Conservation (phyloP, 2,329 filamentous ascomycete genomes). For the Teratosphaeria gauchensis region DNA sequence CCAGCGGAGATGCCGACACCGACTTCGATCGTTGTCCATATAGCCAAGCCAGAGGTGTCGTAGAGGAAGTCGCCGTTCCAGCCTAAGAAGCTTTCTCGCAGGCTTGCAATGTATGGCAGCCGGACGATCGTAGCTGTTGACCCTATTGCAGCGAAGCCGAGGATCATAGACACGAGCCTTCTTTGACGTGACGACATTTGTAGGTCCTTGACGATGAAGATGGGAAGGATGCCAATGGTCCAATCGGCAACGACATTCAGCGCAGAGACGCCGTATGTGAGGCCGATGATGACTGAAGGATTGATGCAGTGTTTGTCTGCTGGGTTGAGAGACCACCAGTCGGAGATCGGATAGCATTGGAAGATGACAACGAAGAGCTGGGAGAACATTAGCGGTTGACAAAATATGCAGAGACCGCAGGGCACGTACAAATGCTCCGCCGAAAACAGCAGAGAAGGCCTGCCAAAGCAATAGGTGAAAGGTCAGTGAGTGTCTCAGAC, state of each 20-base stretch:
- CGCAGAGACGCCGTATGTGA: conserved; percentile 22
- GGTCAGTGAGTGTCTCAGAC: too few species aligned
- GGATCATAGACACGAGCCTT: conserved; percentile 28
- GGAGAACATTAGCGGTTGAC: neutral
- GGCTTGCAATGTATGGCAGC: conserved; percentile 32
- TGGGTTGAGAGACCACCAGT: conserved; percentile 41
- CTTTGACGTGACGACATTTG: conserved; percentile 32
- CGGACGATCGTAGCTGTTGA: conserved; percentile 43
- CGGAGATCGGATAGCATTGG: conserved; percentile 43
- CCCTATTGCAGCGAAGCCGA: conserved; percentile 37
- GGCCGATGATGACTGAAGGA: conserved; percentile 39
- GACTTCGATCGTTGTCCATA: conserved; percentile 26
- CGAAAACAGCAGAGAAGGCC: conserved; percentile 35
- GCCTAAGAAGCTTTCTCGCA: conserved; percentile 25
- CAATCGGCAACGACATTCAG: conserved; percentile 34
- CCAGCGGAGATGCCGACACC: conserved; percentile 32
- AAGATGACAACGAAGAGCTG: conserved; percentile 41
- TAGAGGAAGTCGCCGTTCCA: conserved; percentile 33
- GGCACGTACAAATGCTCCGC: conserved; percentile 30
- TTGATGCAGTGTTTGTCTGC: conserved; percentile 33
- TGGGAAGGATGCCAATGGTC: conserved; percentile 31
- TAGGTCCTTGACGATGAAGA: conserved; percentile 33
- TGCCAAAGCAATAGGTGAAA: too few species aligned
- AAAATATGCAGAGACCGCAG: too few species aligned
- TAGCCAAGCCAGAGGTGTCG: conserved; percentile 31